A percentile compares a stretch with the other conserved stretches of the same genome.
Evolutionary conservation across 805 yeast genomes (phyloP).

Genomic region (Ogataea ganodermae): DNA sequence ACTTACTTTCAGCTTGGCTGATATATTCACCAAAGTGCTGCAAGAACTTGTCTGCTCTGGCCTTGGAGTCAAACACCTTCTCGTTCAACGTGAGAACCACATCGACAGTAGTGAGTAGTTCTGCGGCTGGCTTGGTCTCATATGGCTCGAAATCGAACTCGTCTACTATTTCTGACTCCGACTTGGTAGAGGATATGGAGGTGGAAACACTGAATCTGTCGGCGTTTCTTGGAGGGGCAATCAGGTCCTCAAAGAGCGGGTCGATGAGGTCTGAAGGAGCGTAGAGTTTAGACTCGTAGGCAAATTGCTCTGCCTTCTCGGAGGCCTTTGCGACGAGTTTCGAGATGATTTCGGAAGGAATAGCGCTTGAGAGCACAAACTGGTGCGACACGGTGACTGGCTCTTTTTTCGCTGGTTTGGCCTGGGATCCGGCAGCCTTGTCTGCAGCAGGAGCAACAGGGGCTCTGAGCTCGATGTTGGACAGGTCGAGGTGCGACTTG

Average conservation of each 20-base stretch:
- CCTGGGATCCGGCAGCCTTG: conserved; percentile 20
- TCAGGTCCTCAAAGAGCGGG: conserved; percentile 58
- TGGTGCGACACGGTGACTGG: conserved; percentile 37
- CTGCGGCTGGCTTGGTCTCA: conserved; percentile 19
- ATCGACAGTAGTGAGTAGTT: conserved; percentile 34
- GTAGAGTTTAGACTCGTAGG: conserved; percentile 41
- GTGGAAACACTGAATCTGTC: conserved; percentile 44
- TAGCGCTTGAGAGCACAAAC: conserved; percentile 32
- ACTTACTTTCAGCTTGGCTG: conserved; percentile 23
- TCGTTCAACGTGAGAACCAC: conserved; percentile 40
- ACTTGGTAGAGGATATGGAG: conserved; percentile 28
- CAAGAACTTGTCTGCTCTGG: conserved; percentile 42
- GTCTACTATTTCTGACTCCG: conserved; percentile 21
- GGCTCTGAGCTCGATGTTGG: conserved; percentile 55
- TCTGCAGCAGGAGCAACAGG: conserved; percentile 10
- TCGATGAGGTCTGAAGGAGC: conserved; percentile 52
- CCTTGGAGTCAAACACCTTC: conserved; percentile 46
- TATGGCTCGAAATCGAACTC: conserved; percentile 29
- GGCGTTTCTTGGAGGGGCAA: conserved; percentile 45
- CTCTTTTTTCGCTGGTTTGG: conserved; percentile 34
- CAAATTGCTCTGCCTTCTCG: conserved; percentile 43
- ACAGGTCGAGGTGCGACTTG: conserved; percentile 67
- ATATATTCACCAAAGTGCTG: conserved; percentile 27
- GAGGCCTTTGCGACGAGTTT: conserved; percentile 47
- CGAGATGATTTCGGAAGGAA: conserved; percentile 33